phyloP scores from a whole-genome alignment of 805 yeast genomes.

The Ogataea populi-albae region DNA sequence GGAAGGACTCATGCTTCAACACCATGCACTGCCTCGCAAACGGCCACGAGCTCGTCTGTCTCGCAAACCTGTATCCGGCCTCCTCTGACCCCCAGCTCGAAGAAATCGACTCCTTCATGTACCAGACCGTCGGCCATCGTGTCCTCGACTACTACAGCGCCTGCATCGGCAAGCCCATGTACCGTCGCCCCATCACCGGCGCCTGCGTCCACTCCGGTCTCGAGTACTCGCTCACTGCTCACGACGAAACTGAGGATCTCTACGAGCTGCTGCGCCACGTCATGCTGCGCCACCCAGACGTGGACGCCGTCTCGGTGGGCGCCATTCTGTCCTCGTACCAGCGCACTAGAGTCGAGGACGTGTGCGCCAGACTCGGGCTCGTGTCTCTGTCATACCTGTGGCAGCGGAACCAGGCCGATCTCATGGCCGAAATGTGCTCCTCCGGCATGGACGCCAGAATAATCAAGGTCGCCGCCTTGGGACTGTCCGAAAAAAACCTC shows the following conservation, averaged over 20 bases:
- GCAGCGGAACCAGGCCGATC: slow-evolving; percentile 80
- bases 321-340: slow-evolving; percentile 96
- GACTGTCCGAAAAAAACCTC: slow-evolving; percentile 63
- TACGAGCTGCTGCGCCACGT: slow-evolving; percentile 51
- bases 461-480: slow-evolving; percentile 92
- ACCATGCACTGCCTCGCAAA: slow-evolving; percentile 79
- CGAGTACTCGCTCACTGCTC: slow-evolving; percentile 63
- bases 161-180: slow-evolving; percentile 79
- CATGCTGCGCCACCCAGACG: slow-evolving; percentile 55
- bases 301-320: slow-evolving; percentile 89
- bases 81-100: slow-evolving; percentile 40
- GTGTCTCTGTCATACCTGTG: slow-evolving; percentile 76
- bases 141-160: slow-evolving; percentile 61
- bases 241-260: slow-evolving; percentile 90
- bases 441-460: slow-evolving; percentile 74
- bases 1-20: slow-evolving; percentile 92
- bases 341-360: slow-evolving; percentile 88
- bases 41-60: slow-evolving; percentile 82
- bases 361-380: slow-evolving; percentile 70
- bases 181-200: slow-evolving; percentile 63
- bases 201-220: slow-evolving; percentile 58
- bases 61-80: slow-evolving; percentile 78
- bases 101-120: slow-evolving; percentile 94
- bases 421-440: slow-evolving; percentile 78
- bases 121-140: slow-evolving; percentile 94